These are phyloP conservation scores for Gossypium mustelinum DNA, from an alignment of 345 rosid species.

Conservation along the genomic window DNA sequence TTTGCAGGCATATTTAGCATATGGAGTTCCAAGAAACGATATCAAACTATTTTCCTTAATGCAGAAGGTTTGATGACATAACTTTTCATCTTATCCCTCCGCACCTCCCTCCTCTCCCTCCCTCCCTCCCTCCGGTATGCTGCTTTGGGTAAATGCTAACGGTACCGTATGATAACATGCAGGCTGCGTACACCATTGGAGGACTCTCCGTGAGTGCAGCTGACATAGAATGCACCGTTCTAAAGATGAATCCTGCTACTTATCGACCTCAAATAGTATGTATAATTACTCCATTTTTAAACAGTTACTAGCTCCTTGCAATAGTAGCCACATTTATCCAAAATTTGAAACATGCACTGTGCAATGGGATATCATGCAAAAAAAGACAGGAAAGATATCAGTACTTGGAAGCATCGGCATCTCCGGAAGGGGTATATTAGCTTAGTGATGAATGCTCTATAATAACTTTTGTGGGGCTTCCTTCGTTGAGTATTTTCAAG, in stretches of 20 bases:
- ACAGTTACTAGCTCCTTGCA: background rate
- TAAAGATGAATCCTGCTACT: constrained; percentile 62
- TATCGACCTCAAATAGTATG: constrained; percentile 66
- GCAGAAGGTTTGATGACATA: constrained; percentile 51
- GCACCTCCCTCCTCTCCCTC: background rate
- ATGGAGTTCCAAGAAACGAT: constrained; percentile 62
- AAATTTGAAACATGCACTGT: constrained; percentile 4
- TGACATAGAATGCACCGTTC: constrained; percentile 50
- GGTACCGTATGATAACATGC: constrained; percentile 21
- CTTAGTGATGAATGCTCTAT: constrained; percentile 10
- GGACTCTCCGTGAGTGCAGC: constrained; percentile 55
- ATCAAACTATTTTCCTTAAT: constrained; percentile 51
- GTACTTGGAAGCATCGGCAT: background rate
- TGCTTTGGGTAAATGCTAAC: constrained; percentile 10
- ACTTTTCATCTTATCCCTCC: constrained; percentile 1
- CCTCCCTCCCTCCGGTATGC: background rate
- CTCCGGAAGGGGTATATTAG: background rate
- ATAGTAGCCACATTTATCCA: background rate
- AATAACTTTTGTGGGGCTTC: background rate
- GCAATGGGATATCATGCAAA: background rate
- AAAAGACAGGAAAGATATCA: background rate
- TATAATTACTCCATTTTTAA: constrained; percentile 18
- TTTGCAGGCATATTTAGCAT: constrained; percentile 62
- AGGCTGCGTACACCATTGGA: constrained; percentile 66
- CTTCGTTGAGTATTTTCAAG: background rate